Evolutionary conservation across 345 rosid species (phyloP).

Genomic region (Firmiana major): DNA sequence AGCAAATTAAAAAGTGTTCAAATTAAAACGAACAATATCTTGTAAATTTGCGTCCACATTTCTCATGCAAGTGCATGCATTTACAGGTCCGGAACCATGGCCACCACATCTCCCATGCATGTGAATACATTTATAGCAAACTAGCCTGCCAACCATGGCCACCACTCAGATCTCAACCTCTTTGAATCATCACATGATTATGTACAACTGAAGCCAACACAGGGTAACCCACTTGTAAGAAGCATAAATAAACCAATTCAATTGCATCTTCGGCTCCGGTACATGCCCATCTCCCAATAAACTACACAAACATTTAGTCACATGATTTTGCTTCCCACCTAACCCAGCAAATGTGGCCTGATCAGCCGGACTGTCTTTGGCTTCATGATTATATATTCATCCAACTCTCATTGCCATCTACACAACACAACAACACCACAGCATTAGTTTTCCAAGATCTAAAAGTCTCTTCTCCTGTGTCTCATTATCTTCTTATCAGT

Average conservation of each 20-base stretch:
- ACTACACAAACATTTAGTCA: background rate
- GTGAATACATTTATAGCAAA: no score
- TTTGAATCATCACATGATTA: background rate
- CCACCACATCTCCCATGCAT: no score
- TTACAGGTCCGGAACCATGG: no score
- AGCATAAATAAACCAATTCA: background rate
- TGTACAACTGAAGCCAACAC: background rate
- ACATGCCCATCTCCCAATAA: background rate
- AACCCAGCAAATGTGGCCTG: slow-evolving; percentile 1
- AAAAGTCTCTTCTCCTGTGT: background rate
- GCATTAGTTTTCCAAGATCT: background rate
- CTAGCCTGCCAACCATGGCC: no score
- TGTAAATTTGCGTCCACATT: no score
- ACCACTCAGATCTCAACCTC: background rate
- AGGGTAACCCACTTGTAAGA: background rate
- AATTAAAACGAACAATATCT: no score
- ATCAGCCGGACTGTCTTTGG: background rate
- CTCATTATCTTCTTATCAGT: background rate
- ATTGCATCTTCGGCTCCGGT: background rate
- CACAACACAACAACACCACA: slow-evolving; percentile 1
- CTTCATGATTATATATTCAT: background rate
- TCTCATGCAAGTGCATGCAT: no score
- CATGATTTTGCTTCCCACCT: slow-evolving; percentile 5
- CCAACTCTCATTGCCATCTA: background rate
- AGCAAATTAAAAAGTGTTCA: no score